Evolutionary conservation across 306 rosid species (phyloP), one percentile per base, ranked within the genome.

Genomic region (Aeschynomene evenia): DNA sequence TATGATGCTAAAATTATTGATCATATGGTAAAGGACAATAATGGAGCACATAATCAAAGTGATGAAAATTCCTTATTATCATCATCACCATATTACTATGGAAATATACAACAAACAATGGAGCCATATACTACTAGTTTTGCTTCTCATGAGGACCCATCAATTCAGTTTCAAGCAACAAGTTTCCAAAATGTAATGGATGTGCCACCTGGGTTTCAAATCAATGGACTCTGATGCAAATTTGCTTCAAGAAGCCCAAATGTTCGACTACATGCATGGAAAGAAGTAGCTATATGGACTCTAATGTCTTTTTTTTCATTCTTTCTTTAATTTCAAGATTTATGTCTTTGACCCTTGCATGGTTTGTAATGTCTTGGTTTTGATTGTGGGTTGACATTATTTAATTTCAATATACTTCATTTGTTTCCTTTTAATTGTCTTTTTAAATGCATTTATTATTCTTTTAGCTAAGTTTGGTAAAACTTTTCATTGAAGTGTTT

Each of bases 81-180:
- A 13, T 37, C 4, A 16, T 0, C 42, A 4, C 22, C 28, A 13
- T 61, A 34, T 61, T 50, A 61, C 62, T 18, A 62, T 22, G 70
- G 55, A 18, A 62, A 72, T 62, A 4, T 37, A 6, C 77, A 50
- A 6, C 77, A 50, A 18, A 23, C 63, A 62, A 23, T 10, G 54
- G 54, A 62, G 54, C 46, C 70, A 18, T 26, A 46, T 58, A 45
- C 15, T 18, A 4, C 16, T 49, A 11, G 3, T 33, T 9, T 33
- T 33, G 19, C 76, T 59, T 31, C 60, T 31, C 51, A n/a, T n/a
- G n/a, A 71, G 15, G 39, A 62, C 20, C 6, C 22, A 1, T n/a
- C n/a, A n/a, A n/a, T n/a, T n/a, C 62, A 60, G 19, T 10, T 22
- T 11, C 61, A 22, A 60, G 14, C 24, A 39, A 2, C 24, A 39